These are phyloP conservation scores for Cornus kousa DNA, from an alignment of 148 eudicot species.

Conservation along the genomic window DNA sequence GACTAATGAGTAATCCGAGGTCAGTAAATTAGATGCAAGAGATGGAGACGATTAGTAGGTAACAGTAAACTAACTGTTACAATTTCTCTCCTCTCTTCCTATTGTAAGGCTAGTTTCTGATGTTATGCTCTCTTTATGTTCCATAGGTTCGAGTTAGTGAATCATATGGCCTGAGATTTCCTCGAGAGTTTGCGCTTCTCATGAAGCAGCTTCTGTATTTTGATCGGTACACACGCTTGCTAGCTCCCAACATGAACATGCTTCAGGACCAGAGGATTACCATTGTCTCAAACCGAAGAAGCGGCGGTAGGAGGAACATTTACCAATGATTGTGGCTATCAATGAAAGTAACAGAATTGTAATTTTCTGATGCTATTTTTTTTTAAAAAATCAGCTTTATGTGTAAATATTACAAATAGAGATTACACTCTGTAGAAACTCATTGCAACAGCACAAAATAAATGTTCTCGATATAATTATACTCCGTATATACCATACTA, in stretches of 20 bases:
- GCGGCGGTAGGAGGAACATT: conserved; percentile 24
- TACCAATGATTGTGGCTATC: conserved; percentile 25
- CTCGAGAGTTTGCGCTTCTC: conserved; percentile 95
- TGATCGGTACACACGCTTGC: conserved; percentile 90
- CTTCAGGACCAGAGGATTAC: conserved; percentile 82
- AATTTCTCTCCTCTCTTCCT: neutral
- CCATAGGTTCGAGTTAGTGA: conserved; percentile 89
- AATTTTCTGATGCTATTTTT: too few species aligned
- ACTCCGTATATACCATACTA: too few species aligned
- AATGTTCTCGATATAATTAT: too few species aligned
- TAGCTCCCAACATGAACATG: conserved; percentile 97
- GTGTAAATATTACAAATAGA: too few species aligned
- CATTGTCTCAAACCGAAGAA: conserved; percentile 59
- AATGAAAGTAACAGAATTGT: neutral
- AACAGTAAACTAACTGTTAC: neutral
- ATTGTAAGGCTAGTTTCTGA: neutral
- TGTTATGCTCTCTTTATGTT: conserved; percentile 4
- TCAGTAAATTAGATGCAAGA: neutral
- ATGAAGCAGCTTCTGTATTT: conserved; percentile 97
- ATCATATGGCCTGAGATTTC: conserved; percentile 90
- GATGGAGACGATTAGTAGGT: neutral
- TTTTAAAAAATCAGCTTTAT: too few species aligned
- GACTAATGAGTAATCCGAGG: neutral
- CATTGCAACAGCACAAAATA: too few species aligned
- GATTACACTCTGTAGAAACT: too few species aligned